Evolutionary conservation across 2,329 filamentous ascomycete species (phyloP).

Genomic region (Verticillium klebahnii): DNA sequence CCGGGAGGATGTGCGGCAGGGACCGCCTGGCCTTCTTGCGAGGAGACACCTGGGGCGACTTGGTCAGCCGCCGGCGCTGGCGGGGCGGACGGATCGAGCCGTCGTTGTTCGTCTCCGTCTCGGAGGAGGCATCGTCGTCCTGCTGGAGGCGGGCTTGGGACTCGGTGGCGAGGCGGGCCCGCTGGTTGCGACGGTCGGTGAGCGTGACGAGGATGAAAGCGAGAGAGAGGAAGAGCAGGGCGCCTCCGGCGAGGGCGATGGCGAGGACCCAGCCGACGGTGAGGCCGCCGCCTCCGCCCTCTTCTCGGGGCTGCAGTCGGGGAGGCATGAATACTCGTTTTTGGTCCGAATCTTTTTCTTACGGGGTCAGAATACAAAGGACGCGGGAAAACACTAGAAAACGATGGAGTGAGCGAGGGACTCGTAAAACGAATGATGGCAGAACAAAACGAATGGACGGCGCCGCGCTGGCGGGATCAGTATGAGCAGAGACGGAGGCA

Average conservation of each 20-base stretch:
- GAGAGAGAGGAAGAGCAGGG: slow-evolving; percentile 37
- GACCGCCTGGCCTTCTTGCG: slow-evolving; percentile 17
- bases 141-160: slow-evolving; percentile 1
- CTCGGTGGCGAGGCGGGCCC: slow-evolving; percentile 9
- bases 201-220: slow-evolving; percentile 38
- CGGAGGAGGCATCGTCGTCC: slow-evolving; percentile 11
- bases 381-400: background rate
- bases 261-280: slow-evolving; percentile 34
- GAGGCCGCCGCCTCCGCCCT: slow-evolving; percentile 5
- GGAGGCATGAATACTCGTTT: background rate
- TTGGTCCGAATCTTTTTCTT: background rate
- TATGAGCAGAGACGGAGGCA: background rate
- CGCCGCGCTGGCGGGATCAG: background rate
- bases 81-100: background rate
- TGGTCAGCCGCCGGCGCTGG: background rate
- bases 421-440: background rate
- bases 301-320: background rate
- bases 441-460: background rate
- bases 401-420: background rate
- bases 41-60: background rate
- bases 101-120: slow-evolving; percentile 13
- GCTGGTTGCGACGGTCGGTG: slow-evolving; percentile 21
- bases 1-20: slow-evolving; percentile 24
- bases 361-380: background rate
- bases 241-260: slow-evolving; percentile 43